A percentile compares a stretch with the other conserved stretches of the same genome.
Evolutionary conservation across 1,139 yeast genomes (phyloP).

Genomic region (Pichia sp.): DNA sequence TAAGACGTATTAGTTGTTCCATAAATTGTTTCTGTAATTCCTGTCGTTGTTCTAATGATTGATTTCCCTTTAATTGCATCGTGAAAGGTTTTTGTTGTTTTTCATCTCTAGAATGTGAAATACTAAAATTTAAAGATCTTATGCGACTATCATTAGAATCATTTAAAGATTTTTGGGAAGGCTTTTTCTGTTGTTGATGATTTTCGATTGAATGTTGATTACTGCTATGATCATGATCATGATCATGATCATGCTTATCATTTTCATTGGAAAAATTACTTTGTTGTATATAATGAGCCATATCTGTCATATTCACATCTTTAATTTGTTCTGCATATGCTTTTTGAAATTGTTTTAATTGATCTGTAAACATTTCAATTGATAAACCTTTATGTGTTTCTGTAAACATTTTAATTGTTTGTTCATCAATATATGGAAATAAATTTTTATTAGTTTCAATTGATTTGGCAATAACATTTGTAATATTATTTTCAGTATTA

Average conservation of each 20-base stretch:
- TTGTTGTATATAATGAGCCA: constrained; percentile 1
- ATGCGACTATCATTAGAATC: too few species aligned
- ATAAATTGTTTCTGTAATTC: constrained; percentile 8
- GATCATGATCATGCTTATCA: not conserved
- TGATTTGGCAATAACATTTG: constrained; percentile 19
- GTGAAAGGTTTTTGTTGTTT: not conserved
- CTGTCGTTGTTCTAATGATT: constrained; percentile 10
- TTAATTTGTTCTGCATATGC: constrained; percentile 5
- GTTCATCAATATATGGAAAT: constrained; percentile 4
- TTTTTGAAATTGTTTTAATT: constrained; percentile 5
- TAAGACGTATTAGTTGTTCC: constrained; percentile 4
- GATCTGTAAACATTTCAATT: constrained; percentile 3
- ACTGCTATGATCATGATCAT: not conserved
- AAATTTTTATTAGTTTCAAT: constrained; percentile 14
- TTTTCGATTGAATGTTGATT: not conserved
- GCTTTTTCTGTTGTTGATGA: not conserved
- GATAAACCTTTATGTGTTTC: constrained; percentile 1
- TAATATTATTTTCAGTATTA: constrained; percentile 18
- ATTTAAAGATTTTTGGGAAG: too few species aligned
- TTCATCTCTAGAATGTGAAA: too few species aligned
- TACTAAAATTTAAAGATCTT: too few species aligned
- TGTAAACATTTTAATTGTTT: not conserved
- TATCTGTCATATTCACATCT: constrained; percentile 1
- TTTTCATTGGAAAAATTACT: not conserved
- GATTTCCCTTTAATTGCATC: not conserved